Evolutionary conservation across 352 stramenopile species (phyloP).

Genomic region (Pythium sukuiense): DNA sequence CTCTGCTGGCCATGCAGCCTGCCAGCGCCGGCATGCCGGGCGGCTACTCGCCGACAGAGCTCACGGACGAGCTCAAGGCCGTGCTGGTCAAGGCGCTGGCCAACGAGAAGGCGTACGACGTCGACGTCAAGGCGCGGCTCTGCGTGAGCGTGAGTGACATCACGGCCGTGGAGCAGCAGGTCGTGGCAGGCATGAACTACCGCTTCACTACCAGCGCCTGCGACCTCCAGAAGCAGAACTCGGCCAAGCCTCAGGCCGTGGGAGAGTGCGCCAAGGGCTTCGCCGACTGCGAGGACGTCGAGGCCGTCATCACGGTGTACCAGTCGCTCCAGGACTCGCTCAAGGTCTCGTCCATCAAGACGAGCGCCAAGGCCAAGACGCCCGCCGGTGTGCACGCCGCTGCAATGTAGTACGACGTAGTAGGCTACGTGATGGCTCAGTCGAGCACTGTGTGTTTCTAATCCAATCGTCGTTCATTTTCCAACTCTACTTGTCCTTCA

Average conservation of each 20-base stretch:
- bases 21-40: neutral
- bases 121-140: constrained; percentile 16
- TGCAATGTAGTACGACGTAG: neutral
- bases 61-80: constrained; percentile 12
- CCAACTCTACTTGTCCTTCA: no score
- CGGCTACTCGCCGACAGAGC: constrained; percentile 4
- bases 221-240: constrained; percentile 17
- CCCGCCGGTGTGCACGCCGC: constrained; percentile 9
- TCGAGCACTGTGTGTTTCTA: no score
- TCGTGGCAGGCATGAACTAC: constrained; percentile 35
- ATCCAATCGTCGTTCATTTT: no score
- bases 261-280: constrained; percentile 16
- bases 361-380: neutral
- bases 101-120: constrained; percentile 7
- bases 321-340: constrained; percentile 22
- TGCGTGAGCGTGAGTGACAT: constrained; percentile 21
- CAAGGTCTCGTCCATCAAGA: constrained; percentile 20
- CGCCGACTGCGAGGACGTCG: constrained; percentile 7
- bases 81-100: constrained; percentile 4
- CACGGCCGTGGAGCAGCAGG: constrained; percentile 26
- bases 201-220: constrained; percentile 29
- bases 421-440: neutral
- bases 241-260: constrained; percentile 4
- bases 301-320: constrained; percentile 30
- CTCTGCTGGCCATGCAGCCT: neutral